Conservation (phyloP, 768 basidiomycete species). For the Mycena galopus region DNA sequence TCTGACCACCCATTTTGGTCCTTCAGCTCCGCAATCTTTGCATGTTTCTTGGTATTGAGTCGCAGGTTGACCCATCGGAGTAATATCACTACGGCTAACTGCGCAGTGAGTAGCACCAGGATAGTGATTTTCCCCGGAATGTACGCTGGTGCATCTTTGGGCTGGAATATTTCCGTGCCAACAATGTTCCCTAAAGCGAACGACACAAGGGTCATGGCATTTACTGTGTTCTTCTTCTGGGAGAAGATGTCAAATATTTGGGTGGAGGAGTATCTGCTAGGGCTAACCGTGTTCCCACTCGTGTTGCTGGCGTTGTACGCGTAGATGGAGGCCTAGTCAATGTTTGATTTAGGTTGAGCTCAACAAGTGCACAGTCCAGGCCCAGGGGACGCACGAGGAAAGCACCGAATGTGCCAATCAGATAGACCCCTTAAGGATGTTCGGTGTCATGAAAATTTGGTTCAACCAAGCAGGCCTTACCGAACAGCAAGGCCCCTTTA, state of each 20-base stretch:
- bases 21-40: slow-evolving; percentile 57
- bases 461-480: slow-evolving; percentile 45
- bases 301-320: slow-evolving; percentile 77
- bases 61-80: slow-evolving; percentile 68
- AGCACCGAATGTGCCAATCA: slow-evolving; percentile 66
- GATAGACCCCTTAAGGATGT: slow-evolving; percentile 49
- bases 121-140: slow-evolving; percentile 78
- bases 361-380: too few relatives aligned
- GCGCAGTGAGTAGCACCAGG: slow-evolving; percentile 67
- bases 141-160: slow-evolving; percentile 72
- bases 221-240: slow-evolving; percentile 74
- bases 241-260: background rate
- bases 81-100: slow-evolving; percentile 61
- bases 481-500: slow-evolving; percentile 70
- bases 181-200: slow-evolving; percentile 73
- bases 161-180: slow-evolving; percentile 74
- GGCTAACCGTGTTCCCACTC: slow-evolving; percentile 63
- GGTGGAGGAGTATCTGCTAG: background rate
- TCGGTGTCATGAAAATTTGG: background rate
- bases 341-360: too few relatives aligned
- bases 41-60: slow-evolving; percentile 63
- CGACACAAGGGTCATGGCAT: slow-evolving; percentile 68
- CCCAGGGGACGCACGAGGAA: too few relatives aligned
- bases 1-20: slow-evolving; percentile 68
- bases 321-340: slow-evolving; percentile 69